phyloP scores from a whole-genome alignment of 441 rosid genomes.

The Adansonia madagascariensis region DNA sequence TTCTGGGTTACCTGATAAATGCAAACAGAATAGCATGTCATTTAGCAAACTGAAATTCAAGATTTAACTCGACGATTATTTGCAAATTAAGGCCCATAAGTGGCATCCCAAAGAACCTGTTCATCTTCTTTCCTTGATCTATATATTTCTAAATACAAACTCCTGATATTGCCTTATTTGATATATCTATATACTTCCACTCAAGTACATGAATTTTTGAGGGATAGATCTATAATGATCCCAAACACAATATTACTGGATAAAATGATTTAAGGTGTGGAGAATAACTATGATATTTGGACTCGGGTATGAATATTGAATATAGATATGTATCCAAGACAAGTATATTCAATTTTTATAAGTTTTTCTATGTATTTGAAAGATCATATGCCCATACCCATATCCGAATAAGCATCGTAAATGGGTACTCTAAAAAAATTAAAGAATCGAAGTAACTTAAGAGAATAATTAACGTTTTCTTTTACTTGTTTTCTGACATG shows the following conservation, averaged over 20 bases:
- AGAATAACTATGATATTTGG: too few species aligned
- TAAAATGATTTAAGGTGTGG: not conserved
- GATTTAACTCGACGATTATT: not conserved
- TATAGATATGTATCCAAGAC: too few species aligned
- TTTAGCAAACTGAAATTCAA: slow-evolving; percentile 22
- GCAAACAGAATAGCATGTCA: slow-evolving; percentile 28
- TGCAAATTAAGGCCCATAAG: not conserved
- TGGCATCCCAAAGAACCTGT: not conserved
- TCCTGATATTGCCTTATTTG: not conserved
- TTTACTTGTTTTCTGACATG: not conserved
- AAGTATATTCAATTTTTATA: too few species aligned
- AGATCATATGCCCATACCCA: too few species aligned
- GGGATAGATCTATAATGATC: not conserved
- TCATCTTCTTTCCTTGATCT: not conserved
- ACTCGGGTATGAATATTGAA: too few species aligned
- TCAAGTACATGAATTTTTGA: not conserved
- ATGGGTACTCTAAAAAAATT: too few species aligned
- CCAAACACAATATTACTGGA: not conserved
- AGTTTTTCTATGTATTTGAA: too few species aligned
- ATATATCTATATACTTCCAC: not conserved
- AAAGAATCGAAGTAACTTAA: too few species aligned
- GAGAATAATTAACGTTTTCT: not conserved
- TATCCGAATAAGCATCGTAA: too few species aligned
- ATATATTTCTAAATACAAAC: not conserved
- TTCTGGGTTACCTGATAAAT: slow-evolving; percentile 76